A percentile compares a stretch with the other conserved stretches of the same genome.
Evolutionary conservation across 192 early-diverging fungal genomes (phyloP).

Genomic region (Chytriomyces confervae): DNA sequence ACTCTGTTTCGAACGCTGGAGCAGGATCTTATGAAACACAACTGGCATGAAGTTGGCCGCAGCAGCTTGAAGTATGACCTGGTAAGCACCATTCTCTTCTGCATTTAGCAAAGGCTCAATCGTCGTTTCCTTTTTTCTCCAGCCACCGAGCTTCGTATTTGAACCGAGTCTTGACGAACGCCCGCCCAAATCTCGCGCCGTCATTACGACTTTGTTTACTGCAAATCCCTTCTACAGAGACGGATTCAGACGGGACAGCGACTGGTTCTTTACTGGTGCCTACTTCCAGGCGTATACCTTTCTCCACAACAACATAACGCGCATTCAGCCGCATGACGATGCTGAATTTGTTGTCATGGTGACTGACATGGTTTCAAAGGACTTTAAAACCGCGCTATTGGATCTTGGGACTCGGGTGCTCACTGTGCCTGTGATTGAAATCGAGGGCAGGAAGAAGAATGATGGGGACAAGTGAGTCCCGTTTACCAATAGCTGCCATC

Average conservation of each 20-base stretch:
- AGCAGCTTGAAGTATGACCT: no score
- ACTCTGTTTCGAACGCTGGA: no score
- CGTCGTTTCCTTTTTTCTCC: not conserved
- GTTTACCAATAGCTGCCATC: not conserved
- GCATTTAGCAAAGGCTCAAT: no score
- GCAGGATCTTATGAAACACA: no score
- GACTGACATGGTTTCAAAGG: constrained; percentile 5
- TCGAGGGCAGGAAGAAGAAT: constrained; percentile 16
- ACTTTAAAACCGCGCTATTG: not conserved
- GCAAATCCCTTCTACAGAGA: not conserved
- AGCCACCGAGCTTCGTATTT: not conserved
- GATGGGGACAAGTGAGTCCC: constrained; percentile 6
- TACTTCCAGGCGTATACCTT: constrained; percentile 26
- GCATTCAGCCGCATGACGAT: not conserved
- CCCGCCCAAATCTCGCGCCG: not conserved
- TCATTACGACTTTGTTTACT: constrained; percentile 14
- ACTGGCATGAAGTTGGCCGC: no score
- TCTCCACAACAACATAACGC: not conserved
- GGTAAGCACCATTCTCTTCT: no score
- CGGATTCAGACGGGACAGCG: not conserved
- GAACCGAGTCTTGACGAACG: not conserved
- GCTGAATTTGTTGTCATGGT: constrained; percentile 28
- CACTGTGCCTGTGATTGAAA: constrained; percentile 16
- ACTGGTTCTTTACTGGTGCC: constrained; percentile 22
- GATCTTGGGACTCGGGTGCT: constrained; percentile 14